Conservation (phyloP, 176 grass and related monocot genomes). For the Eleusine indica region DNA sequence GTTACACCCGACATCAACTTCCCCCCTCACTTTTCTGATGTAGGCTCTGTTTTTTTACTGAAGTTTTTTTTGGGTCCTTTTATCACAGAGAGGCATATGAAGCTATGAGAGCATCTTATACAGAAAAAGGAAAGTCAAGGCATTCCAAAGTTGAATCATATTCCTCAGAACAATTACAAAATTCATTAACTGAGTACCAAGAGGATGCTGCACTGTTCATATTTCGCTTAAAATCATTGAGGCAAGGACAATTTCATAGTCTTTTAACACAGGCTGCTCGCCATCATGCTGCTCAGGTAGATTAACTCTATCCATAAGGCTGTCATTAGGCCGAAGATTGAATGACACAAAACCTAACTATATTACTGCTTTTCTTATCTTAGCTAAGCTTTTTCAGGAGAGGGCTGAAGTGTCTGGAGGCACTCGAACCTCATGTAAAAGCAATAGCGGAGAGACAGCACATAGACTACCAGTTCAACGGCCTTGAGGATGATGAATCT, state of each 20-base stretch:
- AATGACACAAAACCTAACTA: conserved; percentile 35
- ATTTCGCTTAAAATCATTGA: conserved; percentile 89
- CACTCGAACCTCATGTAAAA: conserved; percentile 82
- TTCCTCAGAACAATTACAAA: conserved; percentile 63
- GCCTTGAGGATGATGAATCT: conserved; percentile 69
- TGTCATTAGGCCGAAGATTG: conserved; percentile 27
- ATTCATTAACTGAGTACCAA: conserved; percentile 65
- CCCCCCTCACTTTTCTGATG: conserved; percentile 4
- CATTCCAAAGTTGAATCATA: conserved; percentile 57
- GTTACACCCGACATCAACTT: conserved; percentile 17
- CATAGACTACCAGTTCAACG: conserved; percentile 79
- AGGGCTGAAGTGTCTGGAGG: conserved; percentile 80
- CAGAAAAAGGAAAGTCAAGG: conserved; percentile 62
- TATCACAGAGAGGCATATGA: conserved; percentile 69
- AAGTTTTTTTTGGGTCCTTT: conserved; percentile 10
- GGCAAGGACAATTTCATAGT: conserved; percentile 91
- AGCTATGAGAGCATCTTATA: conserved; percentile 65
- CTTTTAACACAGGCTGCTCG: conserved; percentile 86
- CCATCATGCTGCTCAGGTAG: conserved; percentile 92
- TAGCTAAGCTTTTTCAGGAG: conserved; percentile 89
- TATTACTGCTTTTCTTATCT: conserved; percentile 22
- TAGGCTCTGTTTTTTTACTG: neutral
- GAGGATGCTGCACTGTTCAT: conserved; percentile 77
- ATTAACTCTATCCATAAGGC: conserved; percentile 1
- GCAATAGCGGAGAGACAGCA: conserved; percentile 68